Evolutionary conservation across 2,329 filamentous ascomycete species (phyloP).

Genomic region (Colletotrichum higginsianum): DNA sequence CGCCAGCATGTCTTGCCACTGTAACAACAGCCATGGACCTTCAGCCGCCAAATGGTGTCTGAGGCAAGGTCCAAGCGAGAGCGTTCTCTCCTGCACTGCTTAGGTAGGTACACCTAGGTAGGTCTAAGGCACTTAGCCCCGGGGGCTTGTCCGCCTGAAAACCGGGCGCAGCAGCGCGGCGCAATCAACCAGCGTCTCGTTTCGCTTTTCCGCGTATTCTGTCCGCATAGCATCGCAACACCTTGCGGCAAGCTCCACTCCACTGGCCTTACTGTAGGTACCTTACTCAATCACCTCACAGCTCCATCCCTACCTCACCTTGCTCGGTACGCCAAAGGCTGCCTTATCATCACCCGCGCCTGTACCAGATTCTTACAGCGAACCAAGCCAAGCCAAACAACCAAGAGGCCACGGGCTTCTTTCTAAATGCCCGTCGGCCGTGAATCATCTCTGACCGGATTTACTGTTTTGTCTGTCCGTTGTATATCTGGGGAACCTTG

Average conservation of each 20-base stretch:
- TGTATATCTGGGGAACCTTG: neutral
- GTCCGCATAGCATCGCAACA: neutral
- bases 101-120: neutral
- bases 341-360: conserved; percentile 31
- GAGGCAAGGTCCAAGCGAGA: neutral
- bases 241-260: neutral
- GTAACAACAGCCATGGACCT: neutral
- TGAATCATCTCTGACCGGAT: neutral
- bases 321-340: conserved; percentile 9
- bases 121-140: neutral
- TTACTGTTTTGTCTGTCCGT: neutral
- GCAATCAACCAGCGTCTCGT: conserved; percentile 4
- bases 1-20: neutral
- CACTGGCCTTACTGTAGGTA: neutral
- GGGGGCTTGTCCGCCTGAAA: conserved; percentile 29
- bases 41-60: conserved; percentile 10
- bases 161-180: conserved; percentile 34
- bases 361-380: conserved; percentile 14
- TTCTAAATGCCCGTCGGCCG: conserved; percentile 1
- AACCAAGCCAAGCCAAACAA: conserved; percentile 14
- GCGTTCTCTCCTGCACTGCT: no score
- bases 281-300: conserved; percentile 7
- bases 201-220: conserved; percentile 31
- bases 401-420: conserved; percentile 1
- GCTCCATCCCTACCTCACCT: conserved; percentile 22